Evolutionary conservation across 768 basidiomycete species (phyloP).

Genomic region (Arthromyces matolae): DNA sequence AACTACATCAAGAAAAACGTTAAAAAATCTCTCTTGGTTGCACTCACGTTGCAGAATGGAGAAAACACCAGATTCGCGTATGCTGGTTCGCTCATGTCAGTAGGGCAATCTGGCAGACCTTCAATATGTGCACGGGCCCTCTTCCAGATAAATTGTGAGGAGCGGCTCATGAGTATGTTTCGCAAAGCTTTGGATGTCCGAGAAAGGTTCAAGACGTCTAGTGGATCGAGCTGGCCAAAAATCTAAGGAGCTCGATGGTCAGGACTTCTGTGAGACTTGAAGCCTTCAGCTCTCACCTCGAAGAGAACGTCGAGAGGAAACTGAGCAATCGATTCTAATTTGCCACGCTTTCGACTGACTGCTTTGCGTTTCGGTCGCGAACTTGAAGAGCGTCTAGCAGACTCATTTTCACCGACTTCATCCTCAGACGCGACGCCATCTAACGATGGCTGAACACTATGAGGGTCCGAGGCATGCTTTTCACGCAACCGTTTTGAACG

Average conservation of each 20-base stretch:
- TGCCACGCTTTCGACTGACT: neutral
- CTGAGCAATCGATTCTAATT: neutral
- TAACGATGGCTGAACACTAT: no score
- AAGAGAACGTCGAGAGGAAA: neutral
- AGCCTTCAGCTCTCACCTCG: no score
- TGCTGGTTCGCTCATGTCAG: conserved; percentile 24
- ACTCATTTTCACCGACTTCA: no score
- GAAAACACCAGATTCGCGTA: conserved; percentile 22
- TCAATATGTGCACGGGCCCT: conserved; percentile 12
- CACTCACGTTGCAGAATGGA: conserved; percentile 19
- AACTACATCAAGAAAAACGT: neutral
- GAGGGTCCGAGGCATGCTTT: no score
- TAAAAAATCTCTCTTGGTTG: neutral
- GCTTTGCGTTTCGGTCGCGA: no score
- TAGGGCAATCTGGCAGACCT: conserved; percentile 22
- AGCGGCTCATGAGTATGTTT: conserved; percentile 12
- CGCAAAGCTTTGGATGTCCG: conserved; percentile 18
- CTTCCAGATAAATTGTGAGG: conserved; percentile 22
- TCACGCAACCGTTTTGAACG: no score
- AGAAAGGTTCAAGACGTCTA: no score
- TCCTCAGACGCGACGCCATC: no score
- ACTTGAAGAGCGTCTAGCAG: no score
- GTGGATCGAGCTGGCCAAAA: no score
- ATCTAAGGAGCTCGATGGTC: no score
- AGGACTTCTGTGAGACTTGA: no score